Conservation (phyloP, 768 basidiomycete genomes). For the Nidula microcarpa region DNA sequence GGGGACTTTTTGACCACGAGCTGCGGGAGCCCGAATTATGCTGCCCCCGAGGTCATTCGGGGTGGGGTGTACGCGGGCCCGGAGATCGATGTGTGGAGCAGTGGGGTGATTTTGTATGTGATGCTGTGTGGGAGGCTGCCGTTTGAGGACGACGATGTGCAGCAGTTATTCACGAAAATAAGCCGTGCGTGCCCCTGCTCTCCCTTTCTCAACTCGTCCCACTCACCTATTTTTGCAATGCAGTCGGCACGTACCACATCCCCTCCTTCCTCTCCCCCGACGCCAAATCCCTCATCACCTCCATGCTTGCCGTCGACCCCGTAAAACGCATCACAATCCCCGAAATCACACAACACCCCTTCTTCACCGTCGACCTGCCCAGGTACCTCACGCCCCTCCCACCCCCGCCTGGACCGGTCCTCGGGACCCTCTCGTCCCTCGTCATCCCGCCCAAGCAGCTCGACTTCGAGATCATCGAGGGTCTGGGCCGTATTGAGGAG, state of each 20-base stretch:
- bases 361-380: constrained; percentile 83
- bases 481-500: constrained; percentile 89
- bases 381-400: constrained; percentile 85
- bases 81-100: constrained; percentile 98
- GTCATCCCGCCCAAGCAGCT: constrained; percentile 65
- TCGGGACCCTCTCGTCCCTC: constrained; percentile 69
- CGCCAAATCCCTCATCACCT: constrained; percentile 72
- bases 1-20: constrained; percentile 97
- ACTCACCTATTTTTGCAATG: background rate
- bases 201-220: no score
- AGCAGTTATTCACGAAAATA: constrained; percentile 90
- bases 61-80: constrained; percentile 96
- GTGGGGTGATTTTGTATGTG: constrained; percentile 98
- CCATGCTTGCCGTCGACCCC: constrained; percentile 94
- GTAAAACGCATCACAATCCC: constrained; percentile 92
- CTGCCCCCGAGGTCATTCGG: constrained; percentile 95
- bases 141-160: constrained; percentile 97
- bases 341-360: constrained; percentile 88
- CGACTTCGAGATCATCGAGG: constrained; percentile 86
- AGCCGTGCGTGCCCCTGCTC: constrained; percentile 59
- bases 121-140: constrained; percentile 95
- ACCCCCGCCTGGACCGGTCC: constrained; percentile 70
- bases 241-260: constrained; percentile 64
- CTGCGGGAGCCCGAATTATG: constrained; percentile 98
- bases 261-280: constrained; percentile 80